phyloP scores from a whole-genome alignment of 495 filamentous ascomycete species.

The Tetracladium marchalianum region DNA sequence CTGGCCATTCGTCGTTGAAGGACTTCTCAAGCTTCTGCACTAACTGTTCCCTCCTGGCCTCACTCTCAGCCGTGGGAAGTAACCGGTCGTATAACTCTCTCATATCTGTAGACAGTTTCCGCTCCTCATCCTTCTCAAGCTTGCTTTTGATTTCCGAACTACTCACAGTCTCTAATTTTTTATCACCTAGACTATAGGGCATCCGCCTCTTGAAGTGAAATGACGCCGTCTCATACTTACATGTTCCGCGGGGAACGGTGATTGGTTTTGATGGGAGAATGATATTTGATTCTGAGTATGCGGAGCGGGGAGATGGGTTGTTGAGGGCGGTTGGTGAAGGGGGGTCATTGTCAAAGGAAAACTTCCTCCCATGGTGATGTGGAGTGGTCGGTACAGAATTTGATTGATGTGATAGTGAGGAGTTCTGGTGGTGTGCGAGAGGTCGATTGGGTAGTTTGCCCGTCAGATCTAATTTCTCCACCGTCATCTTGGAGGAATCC shows the following conservation, averaged over 20 bases:
- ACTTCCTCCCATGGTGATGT: slow-evolving; percentile 75
- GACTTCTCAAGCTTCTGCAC: slow-evolving; percentile 78
- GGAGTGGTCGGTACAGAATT: slow-evolving; percentile 92
- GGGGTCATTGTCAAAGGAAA: slow-evolving; percentile 74
- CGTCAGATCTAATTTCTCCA: slow-evolving; percentile 28
- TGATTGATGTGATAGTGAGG: slow-evolving; percentile 49
- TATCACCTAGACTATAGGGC: slow-evolving; percentile 80
- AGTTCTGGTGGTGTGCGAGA: slow-evolving; percentile 13
- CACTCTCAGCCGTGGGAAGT: slow-evolving; percentile 72
- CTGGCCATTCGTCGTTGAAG: slow-evolving; percentile 85
- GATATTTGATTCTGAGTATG: slow-evolving; percentile 77
- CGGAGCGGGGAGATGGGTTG: slow-evolving; percentile 82
- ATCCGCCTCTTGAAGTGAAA: slow-evolving; percentile 68
- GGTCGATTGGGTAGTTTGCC: slow-evolving; percentile 15
- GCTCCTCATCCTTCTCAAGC: slow-evolving; percentile 66
- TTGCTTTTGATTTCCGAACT: slow-evolving; percentile 51
- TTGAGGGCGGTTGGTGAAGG: slow-evolving; percentile 68
- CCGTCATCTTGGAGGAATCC: slow-evolving; percentile 38
- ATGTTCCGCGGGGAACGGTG: slow-evolving; percentile 43
- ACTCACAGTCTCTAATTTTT: slow-evolving; percentile 59
- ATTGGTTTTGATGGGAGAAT: slow-evolving; percentile 53
- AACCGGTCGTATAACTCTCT: slow-evolving; percentile 72
- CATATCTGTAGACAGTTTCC: slow-evolving; percentile 71
- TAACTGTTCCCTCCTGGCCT: slow-evolving; percentile 61
- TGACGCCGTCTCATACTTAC: slow-evolving; percentile 75